phyloP scores from a whole-genome alignment of 2,329 filamentous ascomycete genomes.

The Epichloe hybrida region DNA sequence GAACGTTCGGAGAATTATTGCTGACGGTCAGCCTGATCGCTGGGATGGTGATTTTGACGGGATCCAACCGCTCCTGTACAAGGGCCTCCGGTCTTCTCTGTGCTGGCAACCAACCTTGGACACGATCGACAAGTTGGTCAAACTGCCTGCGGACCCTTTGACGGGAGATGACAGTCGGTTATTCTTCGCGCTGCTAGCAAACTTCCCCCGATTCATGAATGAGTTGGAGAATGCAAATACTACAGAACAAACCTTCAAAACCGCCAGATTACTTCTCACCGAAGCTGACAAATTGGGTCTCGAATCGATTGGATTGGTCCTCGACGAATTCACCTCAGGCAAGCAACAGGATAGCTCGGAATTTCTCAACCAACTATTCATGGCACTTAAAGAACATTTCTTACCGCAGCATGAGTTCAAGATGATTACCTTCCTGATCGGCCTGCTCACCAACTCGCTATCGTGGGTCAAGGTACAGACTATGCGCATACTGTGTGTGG shows the following conservation, averaged over 20 bases:
- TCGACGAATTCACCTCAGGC: constrained; percentile 56
- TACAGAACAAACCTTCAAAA: constrained; percentile 42
- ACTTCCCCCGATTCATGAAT: constrained; percentile 67
- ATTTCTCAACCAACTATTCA: constrained; percentile 61
- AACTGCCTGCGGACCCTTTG: constrained; percentile 64
- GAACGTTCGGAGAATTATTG: constrained; percentile 53
- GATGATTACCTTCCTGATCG: constrained; percentile 80
- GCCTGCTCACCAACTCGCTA: constrained; percentile 75
- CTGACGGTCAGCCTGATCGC: constrained; percentile 65
- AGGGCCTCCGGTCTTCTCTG: constrained; percentile 75
- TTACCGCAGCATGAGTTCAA: constrained; percentile 73
- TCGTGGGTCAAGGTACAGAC: constrained; percentile 87
- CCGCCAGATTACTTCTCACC: constrained; percentile 55
- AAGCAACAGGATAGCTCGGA: constrained; percentile 57
- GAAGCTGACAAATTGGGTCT: constrained; percentile 63
- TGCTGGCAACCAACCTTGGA: constrained; percentile 68
- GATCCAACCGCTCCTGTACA: constrained; percentile 74
- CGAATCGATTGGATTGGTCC: constrained; percentile 49
- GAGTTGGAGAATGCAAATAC: constrained; percentile 55
- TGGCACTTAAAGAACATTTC: constrained; percentile 62
- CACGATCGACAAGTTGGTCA: constrained; percentile 65
- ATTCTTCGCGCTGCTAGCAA: constrained; percentile 80
- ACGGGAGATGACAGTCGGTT: constrained; percentile 73
- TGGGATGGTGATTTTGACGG: constrained; percentile 90
- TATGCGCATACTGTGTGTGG: constrained; percentile 74